Base-by-base conservation (phyloP, 2,329 filamentous ascomycete species). In the Penicillium verrucosum region DNA sequence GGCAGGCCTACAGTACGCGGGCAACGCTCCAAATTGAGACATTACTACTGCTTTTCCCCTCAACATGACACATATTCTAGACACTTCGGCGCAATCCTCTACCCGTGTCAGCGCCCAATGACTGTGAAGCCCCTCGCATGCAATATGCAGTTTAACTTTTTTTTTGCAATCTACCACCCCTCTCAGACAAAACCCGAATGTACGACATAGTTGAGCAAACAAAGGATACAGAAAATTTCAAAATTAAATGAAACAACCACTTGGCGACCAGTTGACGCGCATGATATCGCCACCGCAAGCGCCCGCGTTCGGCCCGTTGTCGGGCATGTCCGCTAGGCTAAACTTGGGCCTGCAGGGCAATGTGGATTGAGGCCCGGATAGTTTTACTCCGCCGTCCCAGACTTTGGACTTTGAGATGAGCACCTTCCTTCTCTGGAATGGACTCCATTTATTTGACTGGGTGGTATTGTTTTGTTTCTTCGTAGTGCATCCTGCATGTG, bases 241-340 rank as follows among this genome's bases (percentile, higher is more conserved):
- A n/a, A 21, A 45, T 52, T 23, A 21, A 36, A 25, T 38, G 11
- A 41, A 41, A 21, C 10, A n/a, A 21, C n/a, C 42, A 38, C 29
- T 56, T 56, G 47, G 16, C 10, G 23, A 21, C n/a, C 42, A 38
- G 36, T 56, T 56, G 47, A 56, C 54, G 47, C 56, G 43, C 54
- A 54, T 52, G 27, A 46, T 46, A 45, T 61, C 48, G 55, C 52
- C 57, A 58, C 57, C 43, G 56, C 63, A 60, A 57, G 58, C 56
- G 57, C 54, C 60, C 62, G 62, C 63, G 49, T 65, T 65, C 64
- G 64, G 64, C 64, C 64, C 64, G 64, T 65, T 61, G 58, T 65
- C 64, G 64, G 64, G 64, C 64, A 64, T 57, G 63, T 60, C 64
- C 64, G 64, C 60, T 65, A 64, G 59, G 49, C 56, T 48, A 65